Percentiles rank a stretch among this genome's conserved stretches.
Evolutionary conservation across 2,329 filamentous ascomycete species (phyloP).

Genomic region (Diplodia mutila): DNA sequence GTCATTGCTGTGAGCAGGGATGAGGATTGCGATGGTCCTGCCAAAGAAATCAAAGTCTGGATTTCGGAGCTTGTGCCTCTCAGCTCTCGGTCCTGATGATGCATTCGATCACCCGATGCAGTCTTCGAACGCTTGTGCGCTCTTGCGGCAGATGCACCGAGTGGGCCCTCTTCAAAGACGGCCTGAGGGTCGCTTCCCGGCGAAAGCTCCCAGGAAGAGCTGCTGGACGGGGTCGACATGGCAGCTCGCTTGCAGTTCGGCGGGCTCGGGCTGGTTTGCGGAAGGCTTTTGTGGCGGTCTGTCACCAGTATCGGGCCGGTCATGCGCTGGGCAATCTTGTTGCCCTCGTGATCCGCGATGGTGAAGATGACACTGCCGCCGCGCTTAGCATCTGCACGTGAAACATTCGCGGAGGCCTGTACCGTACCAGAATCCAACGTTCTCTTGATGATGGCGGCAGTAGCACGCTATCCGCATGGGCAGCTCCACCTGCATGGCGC

Average conservation of each 20-base stretch:
- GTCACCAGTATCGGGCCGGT: conserved; percentile 92
- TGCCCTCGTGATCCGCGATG: conserved; percentile 76
- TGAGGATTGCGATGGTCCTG: background rate
- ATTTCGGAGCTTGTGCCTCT: background rate
- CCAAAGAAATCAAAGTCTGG: background rate
- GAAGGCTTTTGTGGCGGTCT: conserved; percentile 50
- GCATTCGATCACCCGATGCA: no score
- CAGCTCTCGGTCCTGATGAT: background rate
- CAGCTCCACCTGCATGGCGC: conserved; percentile 72
- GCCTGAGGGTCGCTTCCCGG: background rate
- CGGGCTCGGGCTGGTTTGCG: background rate
- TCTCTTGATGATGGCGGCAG: conserved; percentile 88
- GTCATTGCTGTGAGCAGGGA: no score
- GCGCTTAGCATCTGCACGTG: background rate
- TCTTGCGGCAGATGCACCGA: background rate
- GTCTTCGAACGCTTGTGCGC: background rate
- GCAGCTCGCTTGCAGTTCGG: background rate
- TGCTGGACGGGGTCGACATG: background rate
- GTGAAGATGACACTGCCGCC: conserved; percentile 75
- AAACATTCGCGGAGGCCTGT: background rate
- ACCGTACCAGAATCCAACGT: conserved; percentile 70
- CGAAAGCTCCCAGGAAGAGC: no score
- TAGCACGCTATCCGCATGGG: conserved; percentile 96
- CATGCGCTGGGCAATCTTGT: conserved; percentile 76
- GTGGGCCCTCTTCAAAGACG: background rate